Percentiles rank a stretch among this genome's conserved stretches.
These are phyloP conservation scores for Angomonas deanei DNA, from an alignment of 208 protist species.

Conservation along the genomic window DNA sequence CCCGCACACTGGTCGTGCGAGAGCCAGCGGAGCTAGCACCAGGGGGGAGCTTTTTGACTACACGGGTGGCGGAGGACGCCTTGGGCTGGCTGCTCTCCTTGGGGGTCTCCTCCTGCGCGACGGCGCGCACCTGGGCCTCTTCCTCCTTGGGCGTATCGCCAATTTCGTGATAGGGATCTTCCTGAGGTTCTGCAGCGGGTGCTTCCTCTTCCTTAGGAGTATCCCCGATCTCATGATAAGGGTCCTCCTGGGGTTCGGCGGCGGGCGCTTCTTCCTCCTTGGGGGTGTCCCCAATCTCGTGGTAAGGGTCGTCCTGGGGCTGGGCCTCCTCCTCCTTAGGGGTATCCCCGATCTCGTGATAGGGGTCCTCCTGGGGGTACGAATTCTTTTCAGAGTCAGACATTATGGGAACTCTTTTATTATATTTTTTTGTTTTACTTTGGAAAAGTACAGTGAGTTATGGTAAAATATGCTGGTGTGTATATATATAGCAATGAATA, in stretches of 20 bases:
- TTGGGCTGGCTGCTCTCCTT: background rate
- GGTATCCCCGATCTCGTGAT: slow-evolving; percentile 1
- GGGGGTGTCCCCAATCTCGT: background rate
- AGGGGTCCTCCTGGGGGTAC: background rate
- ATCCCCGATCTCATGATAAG: slow-evolving; percentile 4
- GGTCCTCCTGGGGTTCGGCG: slow-evolving; percentile 13
- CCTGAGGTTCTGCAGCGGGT: slow-evolving; percentile 17
- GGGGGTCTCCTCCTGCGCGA: slow-evolving; percentile 17
- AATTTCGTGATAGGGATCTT: slow-evolving; percentile 13
- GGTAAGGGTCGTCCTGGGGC: background rate
- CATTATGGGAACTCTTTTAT: no score
- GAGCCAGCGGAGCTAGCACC: background rate
- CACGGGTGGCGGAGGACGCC: background rate
- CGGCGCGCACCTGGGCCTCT: slow-evolving; percentile 19
- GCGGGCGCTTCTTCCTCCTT: slow-evolving; percentile 5
- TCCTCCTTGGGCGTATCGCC: slow-evolving; percentile 5
- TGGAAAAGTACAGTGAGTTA: no score
- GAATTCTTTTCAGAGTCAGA: background rate
- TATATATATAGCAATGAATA: background rate
- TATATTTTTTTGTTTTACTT: no score
- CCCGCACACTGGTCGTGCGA: background rate
- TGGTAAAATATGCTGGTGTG: background rate
- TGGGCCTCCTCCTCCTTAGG: slow-evolving; percentile 14
- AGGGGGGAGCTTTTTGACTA: background rate
- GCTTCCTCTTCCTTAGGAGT: slow-evolving; percentile 17